phyloP scores from a whole-genome alignment of 495 filamentous ascomycete genomes.

The Xylaria castorea region DNA sequence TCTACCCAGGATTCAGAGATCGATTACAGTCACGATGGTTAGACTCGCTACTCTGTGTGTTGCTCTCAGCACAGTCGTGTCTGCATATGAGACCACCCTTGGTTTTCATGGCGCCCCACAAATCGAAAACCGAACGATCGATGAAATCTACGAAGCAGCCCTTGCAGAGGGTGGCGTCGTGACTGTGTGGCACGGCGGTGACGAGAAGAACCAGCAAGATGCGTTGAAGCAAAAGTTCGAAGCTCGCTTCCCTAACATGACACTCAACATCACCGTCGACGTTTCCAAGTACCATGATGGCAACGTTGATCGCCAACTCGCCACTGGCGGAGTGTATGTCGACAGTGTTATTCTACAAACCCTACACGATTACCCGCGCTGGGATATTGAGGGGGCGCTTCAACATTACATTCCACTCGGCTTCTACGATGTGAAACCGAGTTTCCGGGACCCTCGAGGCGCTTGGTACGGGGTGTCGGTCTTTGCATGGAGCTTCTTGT shows the following conservation, averaged over 20 bases:
- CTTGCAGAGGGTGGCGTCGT: slow-evolving; percentile 42
- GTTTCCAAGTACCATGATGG: slow-evolving; percentile 48
- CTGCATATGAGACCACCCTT: slow-evolving; percentile 28
- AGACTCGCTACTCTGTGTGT: neutral
- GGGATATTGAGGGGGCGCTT: slow-evolving; percentile 43
- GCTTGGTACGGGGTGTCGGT: slow-evolving; percentile 32
- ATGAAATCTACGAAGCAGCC: slow-evolving; percentile 47
- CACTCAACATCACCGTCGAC: slow-evolving; percentile 48
- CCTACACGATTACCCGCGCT: slow-evolving; percentile 47
- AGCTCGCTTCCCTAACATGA: slow-evolving; percentile 43
- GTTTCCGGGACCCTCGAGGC: slow-evolving; percentile 40
- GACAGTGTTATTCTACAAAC: slow-evolving; percentile 46
- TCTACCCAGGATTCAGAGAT: neutral
- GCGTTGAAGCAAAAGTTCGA: slow-evolving; percentile 40
- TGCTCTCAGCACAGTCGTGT: neutral
- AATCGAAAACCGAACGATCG: slow-evolving; percentile 44
- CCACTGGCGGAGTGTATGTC: slow-evolving; percentile 37
- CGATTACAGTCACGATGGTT: neutral
- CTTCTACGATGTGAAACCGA: slow-evolving; percentile 38
- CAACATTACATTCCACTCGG: slow-evolving; percentile 40
- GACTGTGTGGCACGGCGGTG: slow-evolving; percentile 42
- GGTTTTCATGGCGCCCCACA: slow-evolving; percentile 23
- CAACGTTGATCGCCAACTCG: slow-evolving; percentile 42
- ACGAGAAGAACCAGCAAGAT: slow-evolving; percentile 41
- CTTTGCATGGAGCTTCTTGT: slow-evolving; percentile 38